Evolutionary conservation across 2,329 filamentous ascomycete genomes (phyloP).

Genomic region (Fusarium chlamydosporum): DNA sequence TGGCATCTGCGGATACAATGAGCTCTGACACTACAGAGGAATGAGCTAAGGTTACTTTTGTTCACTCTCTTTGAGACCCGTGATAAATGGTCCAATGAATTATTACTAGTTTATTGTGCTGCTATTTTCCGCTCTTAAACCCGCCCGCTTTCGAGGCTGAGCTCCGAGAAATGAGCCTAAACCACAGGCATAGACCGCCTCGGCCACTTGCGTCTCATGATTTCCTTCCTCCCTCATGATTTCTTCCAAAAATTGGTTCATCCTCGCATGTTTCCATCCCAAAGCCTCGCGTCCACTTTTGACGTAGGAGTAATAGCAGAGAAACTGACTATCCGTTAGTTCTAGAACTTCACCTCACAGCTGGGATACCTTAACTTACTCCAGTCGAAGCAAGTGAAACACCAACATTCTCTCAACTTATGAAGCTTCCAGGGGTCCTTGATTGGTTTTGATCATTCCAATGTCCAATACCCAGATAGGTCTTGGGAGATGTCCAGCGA

Average conservation of each 20-base stretch:
- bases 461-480: slow-evolving; percentile 49
- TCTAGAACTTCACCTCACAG: background rate
- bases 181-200: slow-evolving; percentile 17
- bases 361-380: slow-evolving; percentile 6
- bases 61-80: background rate
- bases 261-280: slow-evolving; percentile 3
- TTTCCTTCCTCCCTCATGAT: slow-evolving; percentile 13
- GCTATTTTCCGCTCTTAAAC: slow-evolving; percentile 7
- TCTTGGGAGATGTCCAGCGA: slow-evolving; percentile 52
- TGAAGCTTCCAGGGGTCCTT: background rate
- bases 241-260: slow-evolving; percentile 7
- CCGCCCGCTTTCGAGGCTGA: slow-evolving; percentile 22
- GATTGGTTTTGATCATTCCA: slow-evolving; percentile 22
- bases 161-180: slow-evolving; percentile 9
- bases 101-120: slow-evolving; percentile 13
- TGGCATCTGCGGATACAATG: slow-evolving; percentile 1
- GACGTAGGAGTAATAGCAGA: background rate
- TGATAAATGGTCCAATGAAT: slow-evolving; percentile 1
- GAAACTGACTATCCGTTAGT: slow-evolving; percentile 14
- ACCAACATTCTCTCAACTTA: background rate
- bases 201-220: slow-evolving; percentile 29
- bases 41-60: background rate
- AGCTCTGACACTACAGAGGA: background rate
- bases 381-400: too few relatives aligned
- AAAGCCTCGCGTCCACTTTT: background rate